Evolutionary conservation across 2,329 filamentous ascomycete genomes (phyloP), one percentile per base, ranked within the genome.

Genomic region (Penicillium sp.): DNA sequence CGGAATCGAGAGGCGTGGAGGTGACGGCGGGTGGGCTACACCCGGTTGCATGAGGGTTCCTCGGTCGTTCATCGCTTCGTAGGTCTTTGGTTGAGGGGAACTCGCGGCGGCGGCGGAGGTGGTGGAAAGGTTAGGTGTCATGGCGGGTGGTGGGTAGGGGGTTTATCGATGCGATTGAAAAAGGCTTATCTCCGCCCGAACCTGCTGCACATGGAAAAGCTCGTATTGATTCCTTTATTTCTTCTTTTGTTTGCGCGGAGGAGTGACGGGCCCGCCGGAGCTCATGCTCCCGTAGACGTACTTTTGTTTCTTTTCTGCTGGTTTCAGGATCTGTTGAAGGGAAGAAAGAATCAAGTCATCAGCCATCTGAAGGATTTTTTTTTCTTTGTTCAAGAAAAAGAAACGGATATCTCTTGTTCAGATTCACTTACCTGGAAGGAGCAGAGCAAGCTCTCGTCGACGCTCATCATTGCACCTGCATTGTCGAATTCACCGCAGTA

Each of bases 261-360:
- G 81, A 83, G 85, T 87, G 78, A 84, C 81, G 76, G 85, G 83
- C 81, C 82, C 84, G 81, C 84, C 82, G 80, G 83, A 83, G 80
- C 84, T 87, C 78, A 88, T 83, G 80, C 84, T 83, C 80, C 82
- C 83, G 81, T 87, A 84, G 75, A 95, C 92, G 83, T 96, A 97
- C 92, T 97, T 97, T 91, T 97, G 93, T 88, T 99, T 99, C 88
- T 99, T 99, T 86, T 99, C 94, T 78, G 94, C 94, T 72, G 94
- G 94, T 83, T 97, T 99, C 82, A 99, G 84, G 75, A 99, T 97
- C 91, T 96, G 67, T 43, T 19, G 24, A 50, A 43, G 39, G 44
- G 46, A 47, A 21, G 28, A 51, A n/a, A 42, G 48, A 45, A 31
- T 61, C 54, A 19, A 39, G 59, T 58, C 63, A 62, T 52, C 49